Conservation (phyloP, 768 basidiomycete species). For the Boletales sp. region DNA sequence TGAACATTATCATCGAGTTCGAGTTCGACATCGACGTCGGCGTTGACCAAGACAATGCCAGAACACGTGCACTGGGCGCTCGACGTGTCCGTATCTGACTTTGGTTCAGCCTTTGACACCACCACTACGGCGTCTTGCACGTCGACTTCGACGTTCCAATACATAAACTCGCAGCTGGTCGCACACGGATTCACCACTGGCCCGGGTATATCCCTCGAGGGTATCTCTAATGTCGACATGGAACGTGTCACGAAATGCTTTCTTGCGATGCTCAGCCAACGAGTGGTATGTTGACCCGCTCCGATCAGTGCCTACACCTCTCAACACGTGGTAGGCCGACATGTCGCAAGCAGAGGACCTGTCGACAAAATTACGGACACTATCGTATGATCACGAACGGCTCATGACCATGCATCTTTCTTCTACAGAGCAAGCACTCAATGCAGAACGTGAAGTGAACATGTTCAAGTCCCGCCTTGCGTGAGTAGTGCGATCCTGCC, state of each 20-base stretch:
- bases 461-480: slow-evolving; percentile 65
- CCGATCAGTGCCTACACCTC: slow-evolving; percentile 4
- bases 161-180: slow-evolving; percentile 77
- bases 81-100: slow-evolving; percentile 39
- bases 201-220: slow-evolving; percentile 68
- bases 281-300: slow-evolving; percentile 53
- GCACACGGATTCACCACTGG: slow-evolving; percentile 72
- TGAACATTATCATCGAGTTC: slow-evolving; percentile 8
- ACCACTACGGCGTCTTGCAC: slow-evolving; percentile 44
- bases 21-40: background rate
- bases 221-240: slow-evolving; percentile 50
- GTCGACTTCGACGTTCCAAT: slow-evolving; percentile 64
- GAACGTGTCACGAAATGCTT: slow-evolving; percentile 69
- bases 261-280: slow-evolving; percentile 70
- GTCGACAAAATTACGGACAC: slow-evolving; percentile 67
- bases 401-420: slow-evolving; percentile 60
- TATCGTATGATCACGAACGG: slow-evolving; percentile 80
- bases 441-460: slow-evolving; percentile 76
- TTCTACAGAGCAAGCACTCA: slow-evolving; percentile 58
- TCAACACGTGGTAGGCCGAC: slow-evolving; percentile 50
- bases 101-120: slow-evolving; percentile 44
- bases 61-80: slow-evolving; percentile 54
- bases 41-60: slow-evolving; percentile 30
- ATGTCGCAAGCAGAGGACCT: slow-evolving; percentile 77
- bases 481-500: slow-evolving; percentile 43